Percentiles rank a stretch among this genome's conserved stretches.
These are phyloP conservation scores for Stagonosporopsis cucurbitacearum DNA, from an alignment of 2,329 filamentous ascomycete species.

Conservation along the genomic window DNA sequence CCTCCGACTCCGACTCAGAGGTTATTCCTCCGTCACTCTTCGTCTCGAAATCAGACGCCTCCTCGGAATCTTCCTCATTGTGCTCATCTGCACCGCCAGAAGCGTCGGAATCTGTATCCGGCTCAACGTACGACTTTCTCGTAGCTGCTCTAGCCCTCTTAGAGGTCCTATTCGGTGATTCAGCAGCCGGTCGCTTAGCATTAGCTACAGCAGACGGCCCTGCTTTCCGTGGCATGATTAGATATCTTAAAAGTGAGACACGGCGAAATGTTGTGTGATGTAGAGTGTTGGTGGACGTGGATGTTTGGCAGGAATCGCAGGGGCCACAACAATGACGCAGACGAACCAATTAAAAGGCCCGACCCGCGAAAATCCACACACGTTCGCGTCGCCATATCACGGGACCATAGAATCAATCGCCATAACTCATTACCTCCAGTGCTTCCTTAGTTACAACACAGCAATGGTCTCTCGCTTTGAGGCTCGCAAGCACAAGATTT, in stretches of 20 bases:
- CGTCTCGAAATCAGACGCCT: slow-evolving; percentile 53
- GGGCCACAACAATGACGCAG: slow-evolving; percentile 31
- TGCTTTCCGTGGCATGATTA: slow-evolving; percentile 42
- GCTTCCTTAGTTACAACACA: not conserved
- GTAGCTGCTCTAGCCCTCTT: slow-evolving; percentile 44
- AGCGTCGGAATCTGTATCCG: slow-evolving; percentile 32
- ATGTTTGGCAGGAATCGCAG: slow-evolving; percentile 25
- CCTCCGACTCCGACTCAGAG: slow-evolving; percentile 43
- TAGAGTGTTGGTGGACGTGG: slow-evolving; percentile 5
- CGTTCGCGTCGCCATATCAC: slow-evolving; percentile 32
- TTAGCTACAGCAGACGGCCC: slow-evolving; percentile 21
- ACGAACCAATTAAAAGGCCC: slow-evolving; percentile 19
- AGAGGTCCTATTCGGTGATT: slow-evolving; percentile 41
- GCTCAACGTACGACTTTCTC: slow-evolving; percentile 46
- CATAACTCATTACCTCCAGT: not conserved
- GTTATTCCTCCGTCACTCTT: slow-evolving; percentile 41
- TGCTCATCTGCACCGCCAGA: not conserved
- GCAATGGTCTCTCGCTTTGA: slow-evolving; percentile 46
- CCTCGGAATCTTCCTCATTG: slow-evolving; percentile 27
- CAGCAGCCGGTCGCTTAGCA: slow-evolving; percentile 44
- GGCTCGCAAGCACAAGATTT: slow-evolving; percentile 73
- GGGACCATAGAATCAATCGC: slow-evolving; percentile 11
- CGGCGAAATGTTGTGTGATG: slow-evolving; percentile 1
- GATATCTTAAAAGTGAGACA: not conserved
- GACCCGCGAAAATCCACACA: slow-evolving; percentile 18